These are phyloP conservation scores for Ceratobasidium sp. DNA, from an alignment of 1,284 basidiomycete genomes.

Conservation along the genomic window DNA sequence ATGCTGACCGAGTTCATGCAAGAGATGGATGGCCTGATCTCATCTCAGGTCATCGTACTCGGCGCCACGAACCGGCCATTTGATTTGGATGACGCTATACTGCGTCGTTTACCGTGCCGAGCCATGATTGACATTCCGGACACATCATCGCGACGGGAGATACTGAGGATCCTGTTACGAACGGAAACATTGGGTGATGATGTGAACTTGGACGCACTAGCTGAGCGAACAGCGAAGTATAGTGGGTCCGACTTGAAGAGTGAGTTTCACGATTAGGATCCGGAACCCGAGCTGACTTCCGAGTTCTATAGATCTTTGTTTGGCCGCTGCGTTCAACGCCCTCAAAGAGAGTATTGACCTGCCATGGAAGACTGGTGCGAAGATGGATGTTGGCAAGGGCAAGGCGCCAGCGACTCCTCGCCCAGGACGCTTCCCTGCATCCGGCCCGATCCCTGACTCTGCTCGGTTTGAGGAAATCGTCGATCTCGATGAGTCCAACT, in stretches of 20 bases:
- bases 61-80: conserved; percentile 93
- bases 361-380: conserved; percentile 68
- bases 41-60: conserved; percentile 88
- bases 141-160: conserved; percentile 78
- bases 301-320: conserved; percentile 79
- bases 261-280: conserved; percentile 60
- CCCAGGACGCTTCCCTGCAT: too few species aligned
- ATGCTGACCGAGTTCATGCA: conserved; percentile 97
- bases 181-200: conserved; percentile 79
- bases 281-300: conserved; percentile 21
- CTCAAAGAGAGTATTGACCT: conserved; percentile 86
- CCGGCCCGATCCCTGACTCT: too few species aligned
- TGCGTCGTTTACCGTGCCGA: conserved; percentile 84
- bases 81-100: conserved; percentile 86
- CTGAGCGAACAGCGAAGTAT: conserved; percentile 83
- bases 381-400: conserved; percentile 1
- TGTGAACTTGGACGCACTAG: conserved; percentile 73
- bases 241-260: conserved; percentile 94
- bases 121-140: conserved; percentile 86
- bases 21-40: conserved; percentile 95
- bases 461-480: neutral
- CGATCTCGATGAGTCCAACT: neutral
- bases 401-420: neutral
- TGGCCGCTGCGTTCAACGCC: conserved; percentile 87
- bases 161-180: conserved; percentile 85